Conservation (phyloP, 2,329 filamentous ascomycete genomes). For the Fusarium stilboides region DNA sequence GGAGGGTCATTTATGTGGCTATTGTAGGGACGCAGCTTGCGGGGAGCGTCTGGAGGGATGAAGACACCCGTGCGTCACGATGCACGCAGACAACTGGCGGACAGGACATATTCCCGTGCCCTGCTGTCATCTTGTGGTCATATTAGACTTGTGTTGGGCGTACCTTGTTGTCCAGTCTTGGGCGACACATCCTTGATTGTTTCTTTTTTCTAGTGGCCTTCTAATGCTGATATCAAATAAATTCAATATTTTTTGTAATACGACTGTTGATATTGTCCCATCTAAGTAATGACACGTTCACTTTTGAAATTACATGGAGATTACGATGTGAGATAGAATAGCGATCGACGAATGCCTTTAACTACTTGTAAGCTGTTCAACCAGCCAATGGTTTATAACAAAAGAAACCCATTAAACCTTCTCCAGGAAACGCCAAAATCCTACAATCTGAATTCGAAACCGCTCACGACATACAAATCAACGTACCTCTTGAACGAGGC, state of each 20-base stretch:
- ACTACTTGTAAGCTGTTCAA: neutral
- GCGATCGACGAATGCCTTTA: constrained; percentile 9
- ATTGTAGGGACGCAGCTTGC: constrained; percentile 42
- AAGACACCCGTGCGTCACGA: constrained; percentile 43
- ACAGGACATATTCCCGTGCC: constrained; percentile 21
- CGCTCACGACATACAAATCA: constrained; percentile 8
- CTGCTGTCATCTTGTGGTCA: constrained; percentile 37
- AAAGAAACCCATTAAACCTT: constrained; percentile 9
- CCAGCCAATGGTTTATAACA: constrained; percentile 6
- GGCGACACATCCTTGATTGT: constrained; percentile 53
- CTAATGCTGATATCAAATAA: constrained; percentile 75
- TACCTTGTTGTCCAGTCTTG: constrained; percentile 51
- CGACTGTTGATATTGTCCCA: neutral
- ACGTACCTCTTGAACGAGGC: constrained; percentile 13
- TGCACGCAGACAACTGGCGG: constrained; percentile 43
- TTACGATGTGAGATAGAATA: neutral
- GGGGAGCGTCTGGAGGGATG: constrained; percentile 41
- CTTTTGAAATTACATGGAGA: neutral
- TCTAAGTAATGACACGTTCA: neutral
- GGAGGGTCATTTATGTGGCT: constrained; percentile 38
- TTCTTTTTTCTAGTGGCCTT: constrained; percentile 71
- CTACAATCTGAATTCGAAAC: neutral
- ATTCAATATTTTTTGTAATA: constrained; percentile 56
- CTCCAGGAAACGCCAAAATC: constrained; percentile 25
- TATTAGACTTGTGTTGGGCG: constrained; percentile 43